Evolutionary conservation across 2,329 filamentous ascomycete genomes (phyloP), one percentile per base, ranked within the genome.

Genomic region (Colletotrichum orchidophilum): DNA sequence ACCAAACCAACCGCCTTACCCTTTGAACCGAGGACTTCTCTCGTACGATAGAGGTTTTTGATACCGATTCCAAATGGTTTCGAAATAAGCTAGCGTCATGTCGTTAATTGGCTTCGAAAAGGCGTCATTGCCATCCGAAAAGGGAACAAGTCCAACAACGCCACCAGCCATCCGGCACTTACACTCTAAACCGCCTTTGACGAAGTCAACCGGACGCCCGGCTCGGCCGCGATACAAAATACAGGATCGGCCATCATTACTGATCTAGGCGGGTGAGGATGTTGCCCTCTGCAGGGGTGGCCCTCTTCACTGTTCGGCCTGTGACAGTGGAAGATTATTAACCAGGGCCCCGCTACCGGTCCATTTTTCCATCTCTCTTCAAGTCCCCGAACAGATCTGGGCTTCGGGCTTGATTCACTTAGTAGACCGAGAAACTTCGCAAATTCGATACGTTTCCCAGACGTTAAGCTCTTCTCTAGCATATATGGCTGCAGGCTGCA

Each of bases 261-360:
- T n/a, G n/a, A 26, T 13, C 12, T 11, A 33, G 18, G 18, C 29
- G 7, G 31, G n/a, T 50, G 50, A 55, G 35, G 27, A 39, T 27
- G 29, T 29, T 18, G 8, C 31, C 49, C 27, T 50, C 26, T 59
- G 27, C 58, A 59, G 68, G 68, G 64, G 46, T 26, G 8, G 24
- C 63, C 13, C 31, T 27, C 15, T 53, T 53, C 33, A 53, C 9
- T 21, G 31, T 33, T 49, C 46, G 54, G 33, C 24, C 15, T 70
- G 46, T 46, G 60, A 50, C 26, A 24, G 58, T 49, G 46, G 58
- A 21, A 35, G 52, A 59, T 59, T 53, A 63, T 49, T 68, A 59
- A 69, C 26, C 53, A 53, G 58, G 60, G 69, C 64, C 64, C 69
- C 65, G 69, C 69, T 69, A 58, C 68, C 46, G 59, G 64, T 59